A percentile compares a stretch with the other conserved stretches of the same genome.
phyloP scores from a whole-genome alignment of 2,329 filamentous ascomycete species.

The Epichloe gansuensis region DNA sequence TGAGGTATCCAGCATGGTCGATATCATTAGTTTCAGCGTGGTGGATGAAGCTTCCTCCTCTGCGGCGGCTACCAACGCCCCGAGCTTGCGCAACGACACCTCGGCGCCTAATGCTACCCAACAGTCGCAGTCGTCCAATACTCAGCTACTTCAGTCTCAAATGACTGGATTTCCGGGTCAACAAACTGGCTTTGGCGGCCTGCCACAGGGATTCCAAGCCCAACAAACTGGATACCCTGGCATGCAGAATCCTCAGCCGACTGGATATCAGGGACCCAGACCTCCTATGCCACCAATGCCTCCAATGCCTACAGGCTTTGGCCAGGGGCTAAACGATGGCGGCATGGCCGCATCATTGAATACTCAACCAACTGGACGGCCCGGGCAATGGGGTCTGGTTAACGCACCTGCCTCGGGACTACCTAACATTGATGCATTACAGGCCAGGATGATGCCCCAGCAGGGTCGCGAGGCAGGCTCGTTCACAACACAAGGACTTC shows the following conservation, averaged over 20 bases:
- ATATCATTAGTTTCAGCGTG: constrained; percentile 94
- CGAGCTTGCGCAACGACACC: constrained; percentile 49
- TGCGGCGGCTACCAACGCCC: constrained; percentile 48
- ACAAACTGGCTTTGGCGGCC: constrained; percentile 43
- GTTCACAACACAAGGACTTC: constrained; percentile 75
- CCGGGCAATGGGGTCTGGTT: constrained; percentile 96
- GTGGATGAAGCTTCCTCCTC: constrained; percentile 53
- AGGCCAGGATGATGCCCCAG: constrained; percentile 95
- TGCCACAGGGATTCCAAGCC: constrained; percentile 46
- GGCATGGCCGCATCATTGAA: constrained; percentile 59
- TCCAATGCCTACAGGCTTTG: constrained; percentile 52
- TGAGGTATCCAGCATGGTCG: constrained; percentile 98
- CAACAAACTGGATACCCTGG: constrained; percentile 60
- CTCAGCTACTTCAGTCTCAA: constrained; percentile 49
- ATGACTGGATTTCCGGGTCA: constrained; percentile 55
- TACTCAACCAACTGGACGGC: constrained; percentile 83
- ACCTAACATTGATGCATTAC: constrained; percentile 85
- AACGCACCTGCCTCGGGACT: constrained; percentile 82
- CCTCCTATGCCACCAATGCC: constrained; percentile 76
- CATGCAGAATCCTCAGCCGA: constrained; percentile 55
- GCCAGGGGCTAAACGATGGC: constrained; percentile 35
- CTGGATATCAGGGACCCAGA: constrained; percentile 72
- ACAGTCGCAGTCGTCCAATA: constrained; percentile 62
- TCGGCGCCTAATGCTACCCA: constrained; percentile 43
- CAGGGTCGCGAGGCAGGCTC: constrained; percentile 71